These are phyloP conservation scores for Falciphora oryzae DNA, from an alignment of 2,329 filamentous ascomycete species.

Conservation along the genomic window DNA sequence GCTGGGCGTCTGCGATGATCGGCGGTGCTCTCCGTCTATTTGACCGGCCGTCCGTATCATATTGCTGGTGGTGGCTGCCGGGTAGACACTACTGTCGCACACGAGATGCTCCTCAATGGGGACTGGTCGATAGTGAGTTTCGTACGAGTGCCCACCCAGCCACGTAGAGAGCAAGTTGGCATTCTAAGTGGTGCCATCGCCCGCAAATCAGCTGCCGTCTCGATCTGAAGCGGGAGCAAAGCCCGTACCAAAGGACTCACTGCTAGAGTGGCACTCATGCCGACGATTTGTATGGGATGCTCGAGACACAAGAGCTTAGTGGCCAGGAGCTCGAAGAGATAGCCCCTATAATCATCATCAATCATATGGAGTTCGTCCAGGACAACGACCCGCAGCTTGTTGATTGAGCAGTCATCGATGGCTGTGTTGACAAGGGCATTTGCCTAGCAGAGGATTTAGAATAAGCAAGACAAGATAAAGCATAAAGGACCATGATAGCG, in stretches of 20 bases:
- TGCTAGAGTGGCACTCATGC: conserved; percentile 74
- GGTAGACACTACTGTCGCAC: conserved; percentile 63
- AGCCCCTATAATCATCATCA: conserved; percentile 69
- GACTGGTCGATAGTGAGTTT: conserved; percentile 68
- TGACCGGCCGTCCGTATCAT: conserved; percentile 54
- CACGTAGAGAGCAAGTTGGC: conserved; percentile 62
- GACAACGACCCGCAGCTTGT: conserved; percentile 60
- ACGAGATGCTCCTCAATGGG: conserved; percentile 71
- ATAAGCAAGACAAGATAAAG: conserved; percentile 8
- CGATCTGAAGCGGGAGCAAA: neutral
- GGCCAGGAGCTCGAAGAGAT: conserved; percentile 67
- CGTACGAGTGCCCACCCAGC: conserved; percentile 66
- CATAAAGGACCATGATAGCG: conserved; percentile 13
- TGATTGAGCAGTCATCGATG: conserved; percentile 63
- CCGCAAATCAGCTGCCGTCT: neutral
- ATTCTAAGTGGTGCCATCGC: conserved; percentile 45
- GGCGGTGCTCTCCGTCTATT: conserved; percentile 29
- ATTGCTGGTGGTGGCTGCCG: conserved; percentile 50
- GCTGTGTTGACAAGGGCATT: conserved; percentile 69
- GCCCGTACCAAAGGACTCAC: conserved; percentile 34
- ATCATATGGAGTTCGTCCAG: conserved; percentile 81
- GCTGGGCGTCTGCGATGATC: conserved; percentile 27
- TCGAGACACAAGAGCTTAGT: conserved; percentile 67
- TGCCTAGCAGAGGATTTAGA: conserved; percentile 43
- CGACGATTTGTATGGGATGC: conserved; percentile 63